Evolutionary conservation across 495 filamentous ascomycete genomes (phyloP), one percentile per base, ranked within the genome.

Genomic region (Neurospora tetrasperma): DNA sequence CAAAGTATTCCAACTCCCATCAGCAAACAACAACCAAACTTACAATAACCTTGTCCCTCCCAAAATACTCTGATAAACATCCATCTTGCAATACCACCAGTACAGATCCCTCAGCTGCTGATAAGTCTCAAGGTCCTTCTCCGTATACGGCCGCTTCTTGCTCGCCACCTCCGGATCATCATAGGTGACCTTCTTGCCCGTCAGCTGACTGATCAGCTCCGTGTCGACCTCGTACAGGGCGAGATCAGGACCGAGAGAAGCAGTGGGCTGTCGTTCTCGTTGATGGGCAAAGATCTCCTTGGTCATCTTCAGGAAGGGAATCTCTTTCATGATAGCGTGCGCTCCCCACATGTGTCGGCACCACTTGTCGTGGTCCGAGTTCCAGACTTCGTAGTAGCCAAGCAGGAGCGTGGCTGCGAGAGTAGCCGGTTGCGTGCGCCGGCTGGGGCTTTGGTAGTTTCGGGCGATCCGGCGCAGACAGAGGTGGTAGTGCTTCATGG

Each of bases 31-130:
- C 38, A 44, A 54, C 23, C 4, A 38, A 38, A 86, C 94, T 86
- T 83, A 97, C 94, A 97, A 89, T 41, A 94, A 85, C 69, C 86
- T 85, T 73, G 94, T 93, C 3, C 93, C 96, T 76, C 96, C 95
- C 43, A 99, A 83, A 72, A 98, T 86, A 78, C 93, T 94, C 80
- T 98, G 95, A 76, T 94, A 93, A 7, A 91, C 88, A 81, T 99
- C 96, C 81, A 97, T 94, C 82, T 97, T 96, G 71, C 86, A 90
- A 81, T 91, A 99, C 94, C 93, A 98, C 96, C 96, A 99, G 82
- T 92, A 97, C 40, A 99, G 84, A 81, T 99, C 96, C 71, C 91
- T 88, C 71, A 96, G 87, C 44, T 92, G 88, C 78, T 93, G 89
- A 77, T 92, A 96, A 35, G 83, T 88, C 73, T 94, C 92, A 69